phyloP scores from a whole-genome alignment of 2,329 filamentous ascomycete genomes.

The Ustulina deusta region DNA sequence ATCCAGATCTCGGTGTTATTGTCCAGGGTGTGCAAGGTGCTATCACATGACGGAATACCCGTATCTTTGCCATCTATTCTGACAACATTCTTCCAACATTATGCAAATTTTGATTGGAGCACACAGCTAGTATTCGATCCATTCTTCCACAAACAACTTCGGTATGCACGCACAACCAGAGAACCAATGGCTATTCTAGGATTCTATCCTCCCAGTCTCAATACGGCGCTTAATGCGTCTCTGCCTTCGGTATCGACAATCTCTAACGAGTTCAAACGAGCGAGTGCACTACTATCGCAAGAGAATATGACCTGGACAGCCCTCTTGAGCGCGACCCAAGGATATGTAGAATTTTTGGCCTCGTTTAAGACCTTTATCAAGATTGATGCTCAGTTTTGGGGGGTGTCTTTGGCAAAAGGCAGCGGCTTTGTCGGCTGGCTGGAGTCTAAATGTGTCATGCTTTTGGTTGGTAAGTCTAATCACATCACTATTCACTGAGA shows the following conservation, averaged over 20 bases:
- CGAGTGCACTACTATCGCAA: conserved; percentile 55
- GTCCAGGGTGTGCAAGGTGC: conserved; percentile 68
- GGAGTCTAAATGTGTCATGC: conserved; percentile 68
- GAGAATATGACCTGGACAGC: conserved; percentile 57
- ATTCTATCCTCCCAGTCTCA: conserved; percentile 71
- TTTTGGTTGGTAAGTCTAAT: conserved; percentile 66
- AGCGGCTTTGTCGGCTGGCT: conserved; percentile 71
- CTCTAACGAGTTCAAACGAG: conserved; percentile 63
- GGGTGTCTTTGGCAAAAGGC: conserved; percentile 65
- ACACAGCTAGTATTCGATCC: conserved; percentile 68
- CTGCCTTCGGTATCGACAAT: conserved; percentile 64
- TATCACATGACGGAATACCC: conserved; percentile 53
- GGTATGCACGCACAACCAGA: conserved; percentile 66
- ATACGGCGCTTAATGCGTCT: conserved; percentile 68
- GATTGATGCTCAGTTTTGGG: conserved; percentile 75
- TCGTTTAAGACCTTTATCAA: conserved; percentile 67
- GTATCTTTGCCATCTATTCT: conserved; percentile 65
- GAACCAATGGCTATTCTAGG: conserved; percentile 74
- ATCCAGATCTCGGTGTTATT: conserved; percentile 74
- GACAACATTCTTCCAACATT: conserved; percentile 72
- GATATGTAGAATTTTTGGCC: conserved; percentile 62
- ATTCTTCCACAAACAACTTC: conserved; percentile 65
- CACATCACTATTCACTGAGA: background rate
- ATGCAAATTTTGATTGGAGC: conserved; percentile 70
- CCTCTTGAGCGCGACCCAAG: conserved; percentile 54